Percentiles rank a stretch among this genome's conserved stretches.
phyloP scores from a whole-genome alignment of 805 yeast species.

The Sugiyamaella marilandica region DNA sequence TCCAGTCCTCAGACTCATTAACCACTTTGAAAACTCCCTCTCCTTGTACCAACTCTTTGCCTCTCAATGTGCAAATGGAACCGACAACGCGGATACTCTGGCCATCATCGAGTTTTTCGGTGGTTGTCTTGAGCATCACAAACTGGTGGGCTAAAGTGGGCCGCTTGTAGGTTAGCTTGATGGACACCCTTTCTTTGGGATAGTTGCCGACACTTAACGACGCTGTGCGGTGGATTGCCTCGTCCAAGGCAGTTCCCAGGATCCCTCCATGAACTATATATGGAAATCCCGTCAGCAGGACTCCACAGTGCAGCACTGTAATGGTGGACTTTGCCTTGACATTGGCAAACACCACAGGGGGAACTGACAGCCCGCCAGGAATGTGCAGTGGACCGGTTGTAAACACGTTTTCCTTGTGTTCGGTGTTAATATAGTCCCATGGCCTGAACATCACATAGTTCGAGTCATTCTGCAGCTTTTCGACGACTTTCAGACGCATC shows the following conservation, averaged over 20 bases:
- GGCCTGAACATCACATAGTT: constrained; percentile 4
- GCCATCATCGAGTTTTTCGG: constrained; percentile 21
- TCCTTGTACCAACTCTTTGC: constrained; percentile 47
- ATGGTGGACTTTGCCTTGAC: constrained; percentile 53
- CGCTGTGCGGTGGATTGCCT: constrained; percentile 42
- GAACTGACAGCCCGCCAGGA: constrained; percentile 76
- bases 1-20: neutral
- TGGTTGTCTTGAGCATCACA: constrained; percentile 55
- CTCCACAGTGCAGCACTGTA: constrained; percentile 71
- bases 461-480: constrained; percentile 2
- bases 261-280: constrained; percentile 87
- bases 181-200: constrained; percentile 18
- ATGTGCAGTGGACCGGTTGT: constrained; percentile 51
- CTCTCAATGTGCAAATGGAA: constrained; percentile 47
- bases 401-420: constrained; percentile 24
- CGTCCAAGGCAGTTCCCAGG: constrained; percentile 74
- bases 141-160: constrained; percentile 81
- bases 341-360: constrained; percentile 65
- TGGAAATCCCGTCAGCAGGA: constrained; percentile 79
- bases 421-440: constrained; percentile 6
- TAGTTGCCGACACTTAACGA: constrained; percentile 12
- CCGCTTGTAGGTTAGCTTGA: constrained; percentile 47
- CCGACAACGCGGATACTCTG: constrained; percentile 31
- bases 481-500: neutral
- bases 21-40: constrained; percentile 11